Percentiles rank a stretch among this genome's conserved stretches.
phyloP scores from a whole-genome alignment of 1,284 basidiomycete species.

The Pyrrhoderma noxium region DNA sequence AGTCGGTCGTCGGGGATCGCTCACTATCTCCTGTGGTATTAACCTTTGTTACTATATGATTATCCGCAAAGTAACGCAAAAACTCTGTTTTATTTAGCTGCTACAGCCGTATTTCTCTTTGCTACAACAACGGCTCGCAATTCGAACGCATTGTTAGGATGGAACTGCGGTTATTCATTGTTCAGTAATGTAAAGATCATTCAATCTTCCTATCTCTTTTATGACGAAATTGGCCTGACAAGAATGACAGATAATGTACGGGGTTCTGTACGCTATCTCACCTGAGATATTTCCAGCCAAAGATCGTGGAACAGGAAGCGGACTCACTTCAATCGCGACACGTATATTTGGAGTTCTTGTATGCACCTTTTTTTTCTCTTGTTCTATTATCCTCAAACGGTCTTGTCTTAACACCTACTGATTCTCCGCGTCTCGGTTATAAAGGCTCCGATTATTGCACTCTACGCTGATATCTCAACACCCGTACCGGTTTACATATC shows the following conservation, averaged over 20 bases:
- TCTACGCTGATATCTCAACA: conserved; percentile 60
- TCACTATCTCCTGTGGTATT: conserved; percentile 41
- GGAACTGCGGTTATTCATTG: conserved; percentile 66
- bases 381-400: conserved; percentile 6
- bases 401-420: not conserved
- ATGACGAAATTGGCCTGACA: not conserved
- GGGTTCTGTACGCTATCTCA: conserved; percentile 58
- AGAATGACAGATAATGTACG: conserved; percentile 55
- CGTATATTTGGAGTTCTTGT: conserved; percentile 62
- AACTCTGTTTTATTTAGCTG: conserved; percentile 28
- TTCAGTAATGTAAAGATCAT: conserved; percentile 41
- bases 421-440: not conserved
- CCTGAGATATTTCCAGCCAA: conserved; percentile 68
- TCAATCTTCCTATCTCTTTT: not conserved
- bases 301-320: conserved; percentile 67
- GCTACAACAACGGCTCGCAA: conserved; percentile 58
- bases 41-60: conserved; percentile 27
- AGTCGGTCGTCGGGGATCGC: conserved; percentile 57
- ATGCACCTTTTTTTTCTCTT: conserved; percentile 10
- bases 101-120: conserved; percentile 66
- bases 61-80: not conserved
- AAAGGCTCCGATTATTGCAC: conserved; percentile 66
- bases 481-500: conserved; percentile 72
- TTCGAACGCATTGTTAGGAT: conserved; percentile 57
- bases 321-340: conserved; percentile 51